Evolutionary conservation across 73 alveolate genomes (phyloP).

Genomic region (Blepharisma japonicum): DNA sequence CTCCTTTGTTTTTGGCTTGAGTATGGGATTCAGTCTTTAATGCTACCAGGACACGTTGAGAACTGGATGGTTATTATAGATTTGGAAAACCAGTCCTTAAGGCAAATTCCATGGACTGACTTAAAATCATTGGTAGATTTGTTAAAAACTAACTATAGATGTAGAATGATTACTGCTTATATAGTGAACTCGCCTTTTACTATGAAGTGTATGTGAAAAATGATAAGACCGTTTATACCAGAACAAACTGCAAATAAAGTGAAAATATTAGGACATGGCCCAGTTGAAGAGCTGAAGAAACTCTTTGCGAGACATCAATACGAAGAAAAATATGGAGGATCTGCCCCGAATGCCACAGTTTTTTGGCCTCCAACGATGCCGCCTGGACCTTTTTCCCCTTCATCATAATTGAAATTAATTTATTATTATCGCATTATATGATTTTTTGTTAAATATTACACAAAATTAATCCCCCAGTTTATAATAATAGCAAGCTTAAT

Average conservation of each 20-base stretch:
- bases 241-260: slow-evolving; percentile 37
- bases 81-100: slow-evolving; percentile 48
- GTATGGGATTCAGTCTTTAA: slow-evolving; percentile 63
- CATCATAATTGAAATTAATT: too few relatives aligned
- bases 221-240: slow-evolving; percentile 30
- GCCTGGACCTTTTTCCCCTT: not conserved
- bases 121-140: slow-evolving; percentile 21
- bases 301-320: slow-evolving; percentile 52
- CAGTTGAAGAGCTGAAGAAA: slow-evolving; percentile 31
- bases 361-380: slow-evolving; percentile 50
- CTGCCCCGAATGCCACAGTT: slow-evolving; percentile 60
- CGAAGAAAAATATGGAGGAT: slow-evolving; percentile 77
- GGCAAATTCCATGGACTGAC: not conserved
- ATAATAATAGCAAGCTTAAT: too few relatives aligned
- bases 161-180: slow-evolving; percentile 34
- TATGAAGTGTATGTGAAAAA: slow-evolving; percentile 34
- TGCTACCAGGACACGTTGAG: slow-evolving; percentile 88
- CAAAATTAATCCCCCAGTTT: too few relatives aligned
- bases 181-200: slow-evolving; percentile 34
- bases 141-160: not conserved
- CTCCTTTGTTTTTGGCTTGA: slow-evolving; percentile 53
- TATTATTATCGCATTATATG: too few relatives aligned
- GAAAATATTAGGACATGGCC: slow-evolving; percentile 22
- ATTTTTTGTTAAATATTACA: too few relatives aligned
- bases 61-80: slow-evolving; percentile 87